Percentiles rank a stretch among this genome's conserved stretches.
These are phyloP conservation scores for Penicillium capsulatum DNA, from an alignment of 2,329 filamentous ascomycete species.

Conservation along the genomic window DNA sequence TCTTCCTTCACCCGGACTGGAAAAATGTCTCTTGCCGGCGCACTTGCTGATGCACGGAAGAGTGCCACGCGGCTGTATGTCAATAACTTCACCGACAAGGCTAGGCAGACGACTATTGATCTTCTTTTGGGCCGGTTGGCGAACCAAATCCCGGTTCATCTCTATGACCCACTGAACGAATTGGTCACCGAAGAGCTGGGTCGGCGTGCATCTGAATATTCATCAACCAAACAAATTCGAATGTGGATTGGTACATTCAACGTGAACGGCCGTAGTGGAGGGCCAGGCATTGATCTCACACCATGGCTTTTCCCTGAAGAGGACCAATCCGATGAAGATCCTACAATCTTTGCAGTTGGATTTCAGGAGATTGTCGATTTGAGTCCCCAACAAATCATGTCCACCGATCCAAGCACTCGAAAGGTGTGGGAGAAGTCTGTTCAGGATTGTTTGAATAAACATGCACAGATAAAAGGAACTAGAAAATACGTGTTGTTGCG, in stretches of 20 bases:
- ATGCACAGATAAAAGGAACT: conserved; percentile 60
- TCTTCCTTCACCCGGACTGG: conserved; percentile 90
- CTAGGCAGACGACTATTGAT: conserved; percentile 89
- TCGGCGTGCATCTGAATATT: conserved; percentile 65
- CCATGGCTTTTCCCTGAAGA: conserved; percentile 72
- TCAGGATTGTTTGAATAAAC: conserved; percentile 67
- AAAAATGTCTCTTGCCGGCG: conserved; percentile 91
- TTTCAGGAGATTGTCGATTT: conserved; percentile 99
- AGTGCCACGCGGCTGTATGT: conserved; percentile 91
- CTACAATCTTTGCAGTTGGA: conserved; percentile 82
- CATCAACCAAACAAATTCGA: conserved; percentile 66
- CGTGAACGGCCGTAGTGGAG: conserved; percentile 79
- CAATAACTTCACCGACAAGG: conserved; percentile 96
- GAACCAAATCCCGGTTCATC: conserved; percentile 74
- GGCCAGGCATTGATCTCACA: conserved; percentile 73
- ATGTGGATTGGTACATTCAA: conserved; percentile 93
- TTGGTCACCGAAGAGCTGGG: conserved; percentile 73
- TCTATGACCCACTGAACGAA: conserved; percentile 94
- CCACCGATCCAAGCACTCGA: conserved; percentile 82
- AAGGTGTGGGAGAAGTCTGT: conserved; percentile 84
- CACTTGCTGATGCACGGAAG: conserved; percentile 91
- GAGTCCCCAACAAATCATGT: conserved; percentile 98
- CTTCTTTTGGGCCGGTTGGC: conserved; percentile 81
- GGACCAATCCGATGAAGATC: conserved; percentile 56
- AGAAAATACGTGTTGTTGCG: conserved; percentile 84